Evolutionary conservation across 768 basidiomycete genomes (phyloP).

Genomic region (Melanogaster broomeanus): DNA sequence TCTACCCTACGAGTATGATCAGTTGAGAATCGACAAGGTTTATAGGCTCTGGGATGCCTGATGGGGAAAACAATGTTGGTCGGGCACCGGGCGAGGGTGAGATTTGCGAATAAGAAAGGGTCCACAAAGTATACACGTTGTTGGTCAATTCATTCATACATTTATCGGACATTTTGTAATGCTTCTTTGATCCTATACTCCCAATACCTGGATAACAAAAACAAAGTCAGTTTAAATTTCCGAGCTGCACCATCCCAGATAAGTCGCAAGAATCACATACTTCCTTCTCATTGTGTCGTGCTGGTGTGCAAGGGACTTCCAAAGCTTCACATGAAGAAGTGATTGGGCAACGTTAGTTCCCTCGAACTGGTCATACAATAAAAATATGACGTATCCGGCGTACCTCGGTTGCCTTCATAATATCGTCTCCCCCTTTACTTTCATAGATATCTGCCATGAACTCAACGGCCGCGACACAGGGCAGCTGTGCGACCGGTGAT

Average conservation of each 20-base stretch:
- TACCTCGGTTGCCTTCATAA: slow-evolving; percentile 53
- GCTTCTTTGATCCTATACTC: slow-evolving; percentile 68
- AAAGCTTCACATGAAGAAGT: slow-evolving; percentile 48
- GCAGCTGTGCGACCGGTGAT: slow-evolving; percentile 63
- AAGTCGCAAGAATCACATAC: slow-evolving; percentile 40
- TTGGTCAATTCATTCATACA: slow-evolving; percentile 9
- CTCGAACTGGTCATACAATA: not conserved
- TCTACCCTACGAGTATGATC: not conserved
- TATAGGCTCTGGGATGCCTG: too few species aligned
- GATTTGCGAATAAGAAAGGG: not conserved
- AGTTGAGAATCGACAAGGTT: too few species aligned
- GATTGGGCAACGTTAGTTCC: slow-evolving; percentile 14
- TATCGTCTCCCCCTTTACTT: slow-evolving; percentile 48
- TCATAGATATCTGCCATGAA: slow-evolving; percentile 82
- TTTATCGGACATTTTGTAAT: slow-evolving; percentile 23
- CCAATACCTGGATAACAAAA: slow-evolving; percentile 60
- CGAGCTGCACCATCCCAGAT: slow-evolving; percentile 10
- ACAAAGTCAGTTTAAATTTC: slow-evolving; percentile 27
- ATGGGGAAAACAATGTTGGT: not conserved
- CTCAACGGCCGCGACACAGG: slow-evolving; percentile 79
- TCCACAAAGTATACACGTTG: slow-evolving; percentile 8
- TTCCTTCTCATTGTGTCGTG: slow-evolving; percentile 77
- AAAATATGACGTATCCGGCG: slow-evolving; percentile 2
- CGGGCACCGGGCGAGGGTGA: not conserved
- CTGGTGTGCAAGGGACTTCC: slow-evolving; percentile 67